phyloP scores from a whole-genome alignment of 2,329 filamentous ascomycete species.

The Aspergillus sp. region DNA sequence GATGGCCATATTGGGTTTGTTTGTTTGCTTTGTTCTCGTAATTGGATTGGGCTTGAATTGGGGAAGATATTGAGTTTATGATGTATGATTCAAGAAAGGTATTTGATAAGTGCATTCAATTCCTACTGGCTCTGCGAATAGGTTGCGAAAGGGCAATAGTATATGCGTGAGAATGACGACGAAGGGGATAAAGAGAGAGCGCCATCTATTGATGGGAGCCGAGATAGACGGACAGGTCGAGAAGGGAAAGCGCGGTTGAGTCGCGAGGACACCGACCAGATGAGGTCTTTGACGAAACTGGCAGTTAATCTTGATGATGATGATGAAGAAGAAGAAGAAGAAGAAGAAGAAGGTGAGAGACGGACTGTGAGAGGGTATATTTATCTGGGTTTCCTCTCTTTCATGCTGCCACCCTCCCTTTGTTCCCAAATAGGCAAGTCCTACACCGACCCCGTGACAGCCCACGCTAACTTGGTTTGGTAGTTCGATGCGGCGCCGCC shows the following conservation, averaged over 20 bases:
- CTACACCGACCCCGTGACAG: conserved; percentile 6
- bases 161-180: conserved; percentile 35
- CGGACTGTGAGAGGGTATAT: background rate
- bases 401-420: background rate
- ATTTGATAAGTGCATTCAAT: conserved; percentile 18
- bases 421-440: conserved; percentile 5
- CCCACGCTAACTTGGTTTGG: background rate
- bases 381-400: background rate
- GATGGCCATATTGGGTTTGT: conserved; percentile 49
- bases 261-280: background rate
- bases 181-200: conserved; percentile 34
- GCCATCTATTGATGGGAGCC: conserved; percentile 32
- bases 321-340: background rate
- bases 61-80: background rate
- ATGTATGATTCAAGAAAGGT: background rate
- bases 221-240: conserved; percentile 8
- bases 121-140: conserved; percentile 34
- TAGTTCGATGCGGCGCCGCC: conserved; percentile 6
- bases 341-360: background rate
- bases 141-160: conserved; percentile 37
- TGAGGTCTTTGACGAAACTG: background rate
- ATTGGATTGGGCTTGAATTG: conserved; percentile 6
- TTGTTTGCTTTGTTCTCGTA: background rate
- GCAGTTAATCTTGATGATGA: background rate
- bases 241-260: background rate